Evolutionary conservation across 306 rosid genomes (phyloP).

Genomic region (Cicer arietinum): DNA sequence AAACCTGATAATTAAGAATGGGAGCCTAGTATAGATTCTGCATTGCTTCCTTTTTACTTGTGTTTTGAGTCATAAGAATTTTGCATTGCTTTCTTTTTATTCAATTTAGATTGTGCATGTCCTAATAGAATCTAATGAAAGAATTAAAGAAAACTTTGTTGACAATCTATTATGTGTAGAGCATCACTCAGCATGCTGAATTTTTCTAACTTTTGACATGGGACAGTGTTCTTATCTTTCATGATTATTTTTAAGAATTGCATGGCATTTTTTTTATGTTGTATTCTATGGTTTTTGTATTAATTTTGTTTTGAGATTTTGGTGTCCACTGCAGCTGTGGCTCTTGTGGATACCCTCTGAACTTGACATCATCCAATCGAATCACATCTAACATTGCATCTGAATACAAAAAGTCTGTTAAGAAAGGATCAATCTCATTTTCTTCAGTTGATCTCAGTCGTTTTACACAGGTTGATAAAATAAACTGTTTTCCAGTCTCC

Average conservation of each 20-base stretch:
- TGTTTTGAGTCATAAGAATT: not conserved
- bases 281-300: constrained; percentile 27
- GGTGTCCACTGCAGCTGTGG: constrained; percentile 60
- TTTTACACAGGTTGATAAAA: constrained; percentile 70
- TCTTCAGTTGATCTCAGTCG: constrained; percentile 66
- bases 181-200: constrained; percentile 1
- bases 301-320: constrained; percentile 40
- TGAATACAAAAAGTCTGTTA: constrained; percentile 57
- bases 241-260: not conserved
- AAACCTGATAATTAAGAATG: too few species aligned
- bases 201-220: constrained; percentile 12
- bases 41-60: not conserved
- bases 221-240: constrained; percentile 13
- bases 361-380: constrained; percentile 62
- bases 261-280: not conserved
- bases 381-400: constrained; percentile 64
- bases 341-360: constrained; percentile 74
- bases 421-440: constrained; percentile 62
- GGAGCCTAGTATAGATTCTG: not conserved
- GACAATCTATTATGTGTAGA: constrained; percentile 10
- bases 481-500: constrained; percentile 58
- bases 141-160: not conserved
- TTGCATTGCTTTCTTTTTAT: too few species aligned
- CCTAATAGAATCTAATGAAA: not conserved
- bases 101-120: too few species aligned